Evolutionary conservation across 805 yeast genomes (phyloP).

Genomic region (Candida namnaoensis): DNA sequence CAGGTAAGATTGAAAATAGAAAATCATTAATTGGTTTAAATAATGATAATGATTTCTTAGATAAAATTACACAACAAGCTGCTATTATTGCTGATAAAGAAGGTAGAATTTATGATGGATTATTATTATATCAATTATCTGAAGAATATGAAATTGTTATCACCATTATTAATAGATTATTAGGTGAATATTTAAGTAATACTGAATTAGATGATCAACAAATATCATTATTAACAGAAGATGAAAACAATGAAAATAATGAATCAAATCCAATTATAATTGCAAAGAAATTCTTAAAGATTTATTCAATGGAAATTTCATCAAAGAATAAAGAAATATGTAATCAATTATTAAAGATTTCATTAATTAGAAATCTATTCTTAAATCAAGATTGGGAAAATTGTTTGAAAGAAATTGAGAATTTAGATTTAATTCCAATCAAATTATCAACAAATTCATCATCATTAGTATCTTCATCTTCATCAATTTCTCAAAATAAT

Average conservation of each 20-base stretch:
- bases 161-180: slow-evolving; percentile 57
- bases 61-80: slow-evolving; percentile 71
- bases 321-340: slow-evolving; percentile 60
- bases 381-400: slow-evolving; percentile 49
- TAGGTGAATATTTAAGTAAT: slow-evolving; percentile 70
- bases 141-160: slow-evolving; percentile 83
- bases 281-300: slow-evolving; percentile 29
- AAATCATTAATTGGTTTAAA: slow-evolving; percentile 52
- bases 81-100: slow-evolving; percentile 87
- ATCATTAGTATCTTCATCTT: slow-evolving; percentile 16
- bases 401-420: slow-evolving; percentile 46
- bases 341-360: slow-evolving; percentile 52
- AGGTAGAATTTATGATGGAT: slow-evolving; percentile 80
- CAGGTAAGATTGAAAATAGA: slow-evolving; percentile 80
- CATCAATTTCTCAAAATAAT: slow-evolving; percentile 26
- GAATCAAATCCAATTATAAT: slow-evolving; percentile 32
- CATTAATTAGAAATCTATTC: slow-evolving; percentile 55
- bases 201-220: slow-evolving; percentile 56
- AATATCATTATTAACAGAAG: slow-evolving; percentile 4
- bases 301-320: slow-evolving; percentile 51
- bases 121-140: slow-evolving; percentile 77
- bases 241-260: slow-evolving; percentile 23
- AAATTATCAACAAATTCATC: slow-evolving; percentile 23
- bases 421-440: slow-evolving; percentile 61
- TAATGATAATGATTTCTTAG: slow-evolving; percentile 46